Conservation (phyloP, 805 yeast species). For the Geotrichum ghanense region DNA sequence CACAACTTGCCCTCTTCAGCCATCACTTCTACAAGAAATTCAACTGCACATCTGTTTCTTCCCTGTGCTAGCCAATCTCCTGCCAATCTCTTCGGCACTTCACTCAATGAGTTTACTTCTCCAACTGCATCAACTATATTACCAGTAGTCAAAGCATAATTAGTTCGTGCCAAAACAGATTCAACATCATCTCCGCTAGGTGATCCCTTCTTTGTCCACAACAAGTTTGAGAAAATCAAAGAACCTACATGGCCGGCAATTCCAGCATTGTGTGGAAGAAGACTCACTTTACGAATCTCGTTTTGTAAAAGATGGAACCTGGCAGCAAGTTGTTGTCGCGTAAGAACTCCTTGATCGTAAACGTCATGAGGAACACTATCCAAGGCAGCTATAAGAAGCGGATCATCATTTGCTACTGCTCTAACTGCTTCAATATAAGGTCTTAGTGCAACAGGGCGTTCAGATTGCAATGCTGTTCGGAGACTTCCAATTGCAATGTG, state of each 20-base stretch:
- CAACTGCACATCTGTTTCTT: slow-evolving; percentile 80
- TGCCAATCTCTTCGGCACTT: slow-evolving; percentile 86
- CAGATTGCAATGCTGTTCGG: slow-evolving; percentile 31
- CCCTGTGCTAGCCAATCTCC: slow-evolving; percentile 87
- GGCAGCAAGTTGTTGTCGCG: slow-evolving; percentile 64
- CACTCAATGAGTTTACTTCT: slow-evolving; percentile 79
- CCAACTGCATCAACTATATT: slow-evolving; percentile 83
- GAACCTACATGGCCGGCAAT: slow-evolving; percentile 85
- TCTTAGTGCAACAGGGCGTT: slow-evolving; percentile 28
- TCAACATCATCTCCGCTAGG: slow-evolving; percentile 81
- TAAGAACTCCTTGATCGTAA: slow-evolving; percentile 47
- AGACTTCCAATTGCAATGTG: slow-evolving; percentile 36
- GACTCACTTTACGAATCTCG: slow-evolving; percentile 77
- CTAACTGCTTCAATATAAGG: slow-evolving; percentile 23
- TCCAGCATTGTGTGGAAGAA: slow-evolving; percentile 93
- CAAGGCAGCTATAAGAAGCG: slow-evolving; percentile 39
- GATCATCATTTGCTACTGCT: slow-evolving; percentile 34
- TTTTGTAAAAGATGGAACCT: slow-evolving; percentile 75
- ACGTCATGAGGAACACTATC: slow-evolving; percentile 35
- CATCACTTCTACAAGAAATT: slow-evolving; percentile 51
- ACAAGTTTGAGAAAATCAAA: slow-evolving; percentile 57
- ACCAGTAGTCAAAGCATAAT: slow-evolving; percentile 59
- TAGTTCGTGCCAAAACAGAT: slow-evolving; percentile 77
- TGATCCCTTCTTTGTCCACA: slow-evolving; percentile 68
- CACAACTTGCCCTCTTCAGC: slow-evolving; percentile 26